A percentile compares a stretch with the other conserved stretches of the same genome.
phyloP scores from a whole-genome alignment of 208 protist genomes.

The Vickermania ingenoplastis region DNA sequence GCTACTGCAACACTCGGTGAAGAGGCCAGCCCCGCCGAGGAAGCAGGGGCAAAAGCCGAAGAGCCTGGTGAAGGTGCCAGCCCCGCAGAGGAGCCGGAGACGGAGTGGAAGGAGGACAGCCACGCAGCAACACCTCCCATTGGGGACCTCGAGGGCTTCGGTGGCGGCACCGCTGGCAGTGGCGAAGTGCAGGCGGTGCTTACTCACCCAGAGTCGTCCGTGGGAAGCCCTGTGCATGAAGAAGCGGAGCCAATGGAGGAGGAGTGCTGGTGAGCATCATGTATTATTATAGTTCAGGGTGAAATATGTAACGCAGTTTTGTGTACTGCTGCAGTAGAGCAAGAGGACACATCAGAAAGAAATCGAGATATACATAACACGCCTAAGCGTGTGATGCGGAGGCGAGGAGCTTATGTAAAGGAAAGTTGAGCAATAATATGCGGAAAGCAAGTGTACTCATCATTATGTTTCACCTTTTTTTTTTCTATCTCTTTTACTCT shows the following conservation, averaged over 20 bases:
- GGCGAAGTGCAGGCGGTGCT: background rate
- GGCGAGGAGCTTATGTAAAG: too few relatives aligned
- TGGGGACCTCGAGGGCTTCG: too few relatives aligned
- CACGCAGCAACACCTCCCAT: too few relatives aligned
- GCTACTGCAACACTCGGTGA: too few relatives aligned
- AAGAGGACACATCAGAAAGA: background rate
- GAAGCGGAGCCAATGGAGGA: background rate
- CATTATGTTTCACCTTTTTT: too few relatives aligned
- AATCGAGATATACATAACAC: too few relatives aligned
- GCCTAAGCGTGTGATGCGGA: too few relatives aligned
- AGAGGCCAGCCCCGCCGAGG: background rate
- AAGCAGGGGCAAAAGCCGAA: background rate
- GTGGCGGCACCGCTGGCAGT: too few relatives aligned
- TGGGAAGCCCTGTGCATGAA: background rate
- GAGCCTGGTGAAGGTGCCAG: background rate
- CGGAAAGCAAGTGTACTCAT: too few relatives aligned
- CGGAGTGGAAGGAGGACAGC: background rate
- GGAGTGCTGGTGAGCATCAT: background rate
- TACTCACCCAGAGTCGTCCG: background rate
- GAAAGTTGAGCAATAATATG: too few relatives aligned
- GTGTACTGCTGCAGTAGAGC: background rate
- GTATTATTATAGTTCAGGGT: too few relatives aligned
- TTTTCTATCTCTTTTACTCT: slow-evolving; percentile 2
- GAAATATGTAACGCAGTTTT: background rate
- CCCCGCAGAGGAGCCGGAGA: background rate